Evolutionary conservation across 2,329 filamentous ascomycete genomes (phyloP).

Genomic region (Penicillium sp.): DNA sequence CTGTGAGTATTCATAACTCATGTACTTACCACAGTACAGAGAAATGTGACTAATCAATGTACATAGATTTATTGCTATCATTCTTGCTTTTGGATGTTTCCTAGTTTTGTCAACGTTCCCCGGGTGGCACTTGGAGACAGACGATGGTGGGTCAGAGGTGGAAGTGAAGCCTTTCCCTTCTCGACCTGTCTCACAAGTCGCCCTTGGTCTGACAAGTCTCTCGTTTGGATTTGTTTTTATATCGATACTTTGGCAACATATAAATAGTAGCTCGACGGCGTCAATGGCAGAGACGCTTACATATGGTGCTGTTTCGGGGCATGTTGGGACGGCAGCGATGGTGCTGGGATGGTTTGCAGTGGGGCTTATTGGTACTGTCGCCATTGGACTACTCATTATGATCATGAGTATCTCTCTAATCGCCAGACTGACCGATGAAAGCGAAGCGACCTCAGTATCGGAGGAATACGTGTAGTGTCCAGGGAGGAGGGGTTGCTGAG

Average conservation of each 20-base stretch:
- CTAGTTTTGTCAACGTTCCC: slow-evolving; percentile 5
- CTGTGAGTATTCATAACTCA: slow-evolving; percentile 8
- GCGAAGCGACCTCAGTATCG: too few species aligned
- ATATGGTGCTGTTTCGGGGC: slow-evolving; percentile 10
- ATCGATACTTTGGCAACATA: slow-evolving; percentile 18
- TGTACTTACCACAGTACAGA: background rate
- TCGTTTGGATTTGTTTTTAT: slow-evolving; percentile 8
- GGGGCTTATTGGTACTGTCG: background rate
- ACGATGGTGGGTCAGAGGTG: background rate
- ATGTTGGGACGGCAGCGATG: slow-evolving; percentile 14
- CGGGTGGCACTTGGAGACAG: slow-evolving; percentile 8
- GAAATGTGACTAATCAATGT: too few species aligned
- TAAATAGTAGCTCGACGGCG: slow-evolving; percentile 10
- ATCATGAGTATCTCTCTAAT: slow-evolving; percentile 4
- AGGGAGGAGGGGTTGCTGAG: too few species aligned
- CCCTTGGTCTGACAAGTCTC: background rate
- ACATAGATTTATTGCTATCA: background rate
- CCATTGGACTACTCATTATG: slow-evolving; percentile 3
- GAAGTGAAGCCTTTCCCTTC: slow-evolving; percentile 13
- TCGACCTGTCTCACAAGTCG: background rate
- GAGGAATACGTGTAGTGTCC: too few species aligned
- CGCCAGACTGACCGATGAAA: background rate
- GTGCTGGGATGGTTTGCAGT: slow-evolving; percentile 17
- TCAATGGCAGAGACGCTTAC: slow-evolving; percentile 12
- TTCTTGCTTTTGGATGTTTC: background rate